A percentile compares a stretch with the other conserved stretches of the same genome.
These are phyloP conservation scores for Didymella arachidicola DNA, from an alignment of 2,329 filamentous ascomycete species.

Conservation along the genomic window DNA sequence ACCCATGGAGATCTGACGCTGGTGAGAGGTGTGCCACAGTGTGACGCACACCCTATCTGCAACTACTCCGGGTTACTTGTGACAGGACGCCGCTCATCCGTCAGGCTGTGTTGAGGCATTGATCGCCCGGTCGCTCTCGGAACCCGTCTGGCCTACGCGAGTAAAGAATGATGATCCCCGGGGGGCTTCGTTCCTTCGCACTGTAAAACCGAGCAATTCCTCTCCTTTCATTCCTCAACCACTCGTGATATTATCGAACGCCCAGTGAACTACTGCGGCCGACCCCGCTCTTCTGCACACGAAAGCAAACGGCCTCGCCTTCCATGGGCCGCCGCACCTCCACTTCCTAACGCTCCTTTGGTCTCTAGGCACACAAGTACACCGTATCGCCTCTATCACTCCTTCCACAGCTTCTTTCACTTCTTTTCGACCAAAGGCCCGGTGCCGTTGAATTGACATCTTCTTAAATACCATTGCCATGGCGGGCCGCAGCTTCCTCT, in stretches of 20 bases:
- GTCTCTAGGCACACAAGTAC: conserved; percentile 10
- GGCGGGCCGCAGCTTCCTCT: conserved; percentile 45
- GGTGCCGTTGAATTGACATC: conserved; percentile 14
- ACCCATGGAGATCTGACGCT: conserved; percentile 3
- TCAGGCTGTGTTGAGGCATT: conserved; percentile 19
- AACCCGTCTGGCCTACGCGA: conserved; percentile 19
- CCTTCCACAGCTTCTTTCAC: conserved; percentile 9
- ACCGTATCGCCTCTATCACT: conserved; percentile 14
- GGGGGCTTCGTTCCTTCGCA: conserved; percentile 17
- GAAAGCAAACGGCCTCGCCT: conserved; percentile 18
- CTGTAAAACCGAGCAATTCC: conserved; percentile 18
- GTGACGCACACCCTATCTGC: conserved; percentile 14
- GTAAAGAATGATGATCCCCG: conserved; percentile 24
- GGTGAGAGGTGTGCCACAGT: conserved; percentile 11
- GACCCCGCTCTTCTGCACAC: conserved; percentile 20
- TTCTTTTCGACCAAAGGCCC: conserved; percentile 17
- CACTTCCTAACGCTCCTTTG: conserved; percentile 13
- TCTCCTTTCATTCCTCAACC: conserved; percentile 21
- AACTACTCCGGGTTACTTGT: conserved; percentile 15
- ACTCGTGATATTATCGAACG: conserved; percentile 16
- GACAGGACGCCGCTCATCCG: conserved; percentile 22
- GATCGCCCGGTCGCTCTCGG: conserved; percentile 23
- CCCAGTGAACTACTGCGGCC: conserved; percentile 15
- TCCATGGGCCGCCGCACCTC: conserved; percentile 21
- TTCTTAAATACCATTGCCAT: conserved; percentile 26